Base-by-base conservation (phyloP, 2,329 filamentous ascomycete genomes). In the Aspergillus brunneoviolaceus region DNA sequence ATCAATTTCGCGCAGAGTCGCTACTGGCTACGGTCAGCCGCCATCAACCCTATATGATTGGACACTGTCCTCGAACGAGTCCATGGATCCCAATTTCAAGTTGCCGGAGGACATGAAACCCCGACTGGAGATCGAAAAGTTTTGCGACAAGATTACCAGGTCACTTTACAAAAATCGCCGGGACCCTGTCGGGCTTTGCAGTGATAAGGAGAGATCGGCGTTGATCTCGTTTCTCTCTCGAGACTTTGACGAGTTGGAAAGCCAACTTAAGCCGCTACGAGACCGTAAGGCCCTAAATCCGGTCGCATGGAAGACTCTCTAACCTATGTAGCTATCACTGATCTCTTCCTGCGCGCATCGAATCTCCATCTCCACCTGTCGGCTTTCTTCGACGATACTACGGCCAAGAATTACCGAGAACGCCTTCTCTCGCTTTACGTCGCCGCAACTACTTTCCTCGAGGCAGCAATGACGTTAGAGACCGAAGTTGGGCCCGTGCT, bases 1-100 rank as follows among this genome's bases (percentile, higher is more conserved):
- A 61, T 48, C 25, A 35, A 25, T 25, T 5, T 25, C 23, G 25
- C 60, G 21, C 59, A 86, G 84, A 55, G 85, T 89, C 60, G 85
- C 85, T 16, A 89, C 85, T n/a, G 85, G 85, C n/a, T 85, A 88
- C 69, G 87, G 87, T 11, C 85, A 88, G 69, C 87, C 87, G 19
- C 84, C 87, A 16, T 82, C 84, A 62, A 88, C 83, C 39, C 77
- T 81, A 55, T 88, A 83, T 72, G 87, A 84, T 69, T 87, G 80
- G 77, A 88, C 82, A 4, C 77, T 84, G 42, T 78, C 76, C 16
- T 76, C 76, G 4, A 77, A 74, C 50, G 78, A 81, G 45, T 72
- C 76, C 14, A 67, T 71, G 33, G 79, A 81, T 57, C 69, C 74
- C 2, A 80, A 76, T 63, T 82, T 82, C 63, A 77, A 76, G 39